Evolutionary conservation across 2,329 filamentous ascomycete genomes (phyloP).

Genomic region (Botrytis elliptica): DNA sequence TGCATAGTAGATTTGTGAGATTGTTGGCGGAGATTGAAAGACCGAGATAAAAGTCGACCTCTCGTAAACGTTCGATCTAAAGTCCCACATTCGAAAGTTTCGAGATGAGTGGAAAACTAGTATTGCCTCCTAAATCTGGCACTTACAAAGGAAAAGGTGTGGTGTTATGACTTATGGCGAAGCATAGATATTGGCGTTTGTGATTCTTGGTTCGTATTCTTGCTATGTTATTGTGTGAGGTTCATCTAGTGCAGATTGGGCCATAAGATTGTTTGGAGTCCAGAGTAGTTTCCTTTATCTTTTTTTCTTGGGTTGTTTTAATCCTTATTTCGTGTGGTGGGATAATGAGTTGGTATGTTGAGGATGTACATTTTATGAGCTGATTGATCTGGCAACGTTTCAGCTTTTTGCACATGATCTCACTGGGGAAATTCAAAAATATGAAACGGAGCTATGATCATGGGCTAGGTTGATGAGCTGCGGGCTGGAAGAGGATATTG

Average conservation of each 20-base stretch:
- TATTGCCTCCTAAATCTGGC: background rate
- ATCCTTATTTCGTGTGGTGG: background rate
- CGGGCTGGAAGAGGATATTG: background rate
- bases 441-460: background rate
- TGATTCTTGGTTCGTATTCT: constrained; percentile 11
- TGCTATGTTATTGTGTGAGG: background rate
- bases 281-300: background rate
- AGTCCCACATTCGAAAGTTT: background rate
- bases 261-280: constrained; percentile 9
- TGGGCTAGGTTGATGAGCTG: too few species aligned
- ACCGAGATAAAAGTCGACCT: constrained; percentile 9
- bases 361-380: background rate
- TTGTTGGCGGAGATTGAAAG: constrained; percentile 56
- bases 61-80: background rate
- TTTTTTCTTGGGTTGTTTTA: background rate
- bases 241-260: constrained; percentile 20
- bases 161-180: background rate
- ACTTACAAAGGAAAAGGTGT: background rate
- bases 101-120: background rate
- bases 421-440: background rate
- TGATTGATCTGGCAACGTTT: background rate
- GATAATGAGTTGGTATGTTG: background rate
- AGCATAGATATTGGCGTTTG: background rate
- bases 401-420: background rate
- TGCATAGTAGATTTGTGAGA: constrained; percentile 63